Base-by-base conservation (phyloP, 208 protist species). In the Crithidia expoeki region DNA sequence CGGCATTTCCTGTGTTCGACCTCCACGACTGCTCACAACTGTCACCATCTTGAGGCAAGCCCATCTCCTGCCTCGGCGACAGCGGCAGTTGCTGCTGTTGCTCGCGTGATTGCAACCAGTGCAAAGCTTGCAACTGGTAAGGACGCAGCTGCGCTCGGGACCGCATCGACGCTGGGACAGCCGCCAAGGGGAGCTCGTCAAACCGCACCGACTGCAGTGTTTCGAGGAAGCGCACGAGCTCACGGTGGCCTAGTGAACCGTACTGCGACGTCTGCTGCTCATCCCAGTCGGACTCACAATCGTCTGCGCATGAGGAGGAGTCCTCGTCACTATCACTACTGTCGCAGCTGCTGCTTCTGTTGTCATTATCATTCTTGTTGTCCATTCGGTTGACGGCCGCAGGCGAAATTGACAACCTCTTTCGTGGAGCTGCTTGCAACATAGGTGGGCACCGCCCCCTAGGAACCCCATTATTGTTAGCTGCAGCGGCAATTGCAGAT, bases 81-180 rank as follows among this genome's bases (percentile, higher is more conserved):
- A n/a, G n/a, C n/a, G n/a, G 28, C 38, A 2, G 21, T 14, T 25
- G 30, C 47, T 40, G 61, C 42, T 49, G 60, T 36, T 73, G 68
- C 53, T 83, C 79, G 25, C 79, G 79, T 11, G 68, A 78, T 9
- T 72, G 72, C 42, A 94, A 57, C 85, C 85, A 94, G 70, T 84
- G 72, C 10, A 94, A 68, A 4, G 76, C 88, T 65, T 94, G 81
- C 49, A 78, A 65, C 59, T 94, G 88, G 36, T 89, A 90, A 0
- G 83, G 85, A 0, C 65, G 68, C 59, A 94, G 75, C 36, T 81
- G 34, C 11, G 49, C 82, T 1, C 71, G 47, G 9, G 64, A 56
- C 23, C 28, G 56, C 86, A 92, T 89, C 40, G 80, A 71, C 16
- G 68, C 16, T 7, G 86, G 86, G 17, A 85, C 76, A 0, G 67